Evolutionary conservation across 306 rosid species (phyloP), one percentile per base, ranked within the genome.

Genomic region (Medicago truncatula): DNA sequence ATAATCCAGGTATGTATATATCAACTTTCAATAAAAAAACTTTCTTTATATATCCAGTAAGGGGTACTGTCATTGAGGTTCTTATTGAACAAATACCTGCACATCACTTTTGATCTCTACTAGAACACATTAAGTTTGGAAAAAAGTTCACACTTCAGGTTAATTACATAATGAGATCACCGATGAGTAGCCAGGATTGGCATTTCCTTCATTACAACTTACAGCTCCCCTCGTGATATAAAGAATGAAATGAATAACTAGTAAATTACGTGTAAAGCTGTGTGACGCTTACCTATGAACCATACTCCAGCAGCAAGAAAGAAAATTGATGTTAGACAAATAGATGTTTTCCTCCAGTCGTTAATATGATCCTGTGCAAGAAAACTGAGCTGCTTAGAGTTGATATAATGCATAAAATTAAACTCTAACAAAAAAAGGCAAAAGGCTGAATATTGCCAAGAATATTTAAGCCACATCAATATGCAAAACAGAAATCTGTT

Each of bases 261-360:
- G 25, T 4, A 16, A 68, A 31, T 49, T 47, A 46, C 43, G 16
- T 15, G 47, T 75, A 47, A 79, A 82, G 38, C 49, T 70, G 69
- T 34, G 67, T 38, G 58, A n/a, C 38, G 65, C 89, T 86, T 71
- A 90, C 97, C 97, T 47, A 88, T 75, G 81, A 88, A 90, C 97
- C 97, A 92, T 74, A 88, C 74, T 57, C 62, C 86, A 65, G 96
- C 89, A 39, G 97, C 97, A 74, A 90, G 71, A 82, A 92, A 92
- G 82, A 87, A 84, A 70, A 92, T 8, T 46, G 97, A 78, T 41
- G 97, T 92, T 69, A 92, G 74, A 74, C 81, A 83, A 28, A 92
- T 85, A 46, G 97, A 20, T 38, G 97, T 86, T 76, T 70, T 81
- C 84, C 91, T 90, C 97, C 96, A 92, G 64, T 88, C 89, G 54